Evolutionary conservation across 169 alveolate genomes (phyloP).

Genomic region (Cryptosporidium meleagridis): DNA sequence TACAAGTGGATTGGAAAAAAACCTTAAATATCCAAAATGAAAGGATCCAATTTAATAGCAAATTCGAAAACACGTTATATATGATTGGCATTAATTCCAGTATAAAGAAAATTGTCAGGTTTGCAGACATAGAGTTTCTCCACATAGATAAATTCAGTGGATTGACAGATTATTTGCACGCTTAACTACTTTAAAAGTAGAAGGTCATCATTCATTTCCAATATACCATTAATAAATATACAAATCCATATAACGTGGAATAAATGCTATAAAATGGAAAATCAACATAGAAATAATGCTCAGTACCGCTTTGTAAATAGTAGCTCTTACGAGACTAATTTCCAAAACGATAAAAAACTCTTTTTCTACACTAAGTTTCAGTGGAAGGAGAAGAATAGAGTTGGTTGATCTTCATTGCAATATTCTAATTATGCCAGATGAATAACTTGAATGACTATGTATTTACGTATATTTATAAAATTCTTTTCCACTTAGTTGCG

Average conservation of each 20-base stretch:
- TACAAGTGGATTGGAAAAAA: too few relatives aligned
- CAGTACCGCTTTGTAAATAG: conserved; percentile 7
- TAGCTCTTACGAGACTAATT: not conserved
- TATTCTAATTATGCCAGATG: conserved; percentile 3
- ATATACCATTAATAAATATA: not conserved
- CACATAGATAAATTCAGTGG: conserved; percentile 69
- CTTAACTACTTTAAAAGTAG: not conserved
- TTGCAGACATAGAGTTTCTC: conserved; percentile 50
- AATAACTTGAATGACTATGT: not conserved
- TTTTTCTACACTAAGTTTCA: conserved; percentile 48
- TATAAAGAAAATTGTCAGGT: conserved; percentile 44
- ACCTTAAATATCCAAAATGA: not conserved
- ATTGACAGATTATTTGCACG: conserved; percentile 70
- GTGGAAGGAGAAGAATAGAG: conserved; percentile 76
- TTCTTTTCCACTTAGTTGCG: not conserved
- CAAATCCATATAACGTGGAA: conserved; percentile 1
- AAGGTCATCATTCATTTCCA: conserved; percentile 31
- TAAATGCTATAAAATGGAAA: not conserved
- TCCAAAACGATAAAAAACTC: conserved; percentile 19
- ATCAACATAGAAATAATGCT: conserved; percentile 50
- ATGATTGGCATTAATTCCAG: not conserved
- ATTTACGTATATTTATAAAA: too few relatives aligned
- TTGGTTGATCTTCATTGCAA: conserved; percentile 63
- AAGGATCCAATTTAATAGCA: not conserved
- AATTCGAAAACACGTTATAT: not conserved